These are phyloP conservation scores for Magnusiomyces suaveolens DNA, from an alignment of 1,139 yeast genomes.

Conservation along the genomic window DNA sequence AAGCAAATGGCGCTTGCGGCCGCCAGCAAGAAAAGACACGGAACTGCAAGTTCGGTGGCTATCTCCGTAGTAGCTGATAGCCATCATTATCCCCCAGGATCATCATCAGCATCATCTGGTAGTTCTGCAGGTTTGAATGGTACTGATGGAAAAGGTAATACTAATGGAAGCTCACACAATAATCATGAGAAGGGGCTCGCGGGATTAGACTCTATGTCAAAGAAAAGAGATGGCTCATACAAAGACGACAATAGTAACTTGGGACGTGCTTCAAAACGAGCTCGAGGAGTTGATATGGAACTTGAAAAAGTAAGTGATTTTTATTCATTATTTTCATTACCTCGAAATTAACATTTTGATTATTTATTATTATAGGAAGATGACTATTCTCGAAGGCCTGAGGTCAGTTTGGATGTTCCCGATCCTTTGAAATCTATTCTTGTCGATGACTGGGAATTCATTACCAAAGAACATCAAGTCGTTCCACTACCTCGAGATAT, in stretches of 20 bases:
- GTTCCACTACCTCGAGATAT: slow-evolving; percentile 50
- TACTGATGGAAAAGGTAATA: not conserved
- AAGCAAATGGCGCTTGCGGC: slow-evolving; percentile 41
- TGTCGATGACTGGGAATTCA: slow-evolving; percentile 88
- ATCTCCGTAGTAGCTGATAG: slow-evolving; percentile 8
- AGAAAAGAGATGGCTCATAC: slow-evolving; percentile 5
- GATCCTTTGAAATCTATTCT: slow-evolving; percentile 56
- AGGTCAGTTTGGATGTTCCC: slow-evolving; percentile 49
- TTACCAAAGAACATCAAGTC: slow-evolving; percentile 69
- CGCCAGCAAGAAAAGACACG: slow-evolving; percentile 19
- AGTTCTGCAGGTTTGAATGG: not conserved
- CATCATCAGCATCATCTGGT: not conserved
- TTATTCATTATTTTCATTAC: no score
- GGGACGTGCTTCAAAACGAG: slow-evolving; percentile 15
- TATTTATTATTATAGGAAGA: slow-evolving; percentile 24
- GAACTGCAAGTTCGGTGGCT: slow-evolving; percentile 6
- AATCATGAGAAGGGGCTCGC: not conserved
- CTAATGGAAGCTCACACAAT: not conserved
- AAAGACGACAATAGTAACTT: slow-evolving; percentile 11
- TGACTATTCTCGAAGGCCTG: slow-evolving; percentile 38
- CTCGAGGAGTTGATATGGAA: slow-evolving; percentile 39
- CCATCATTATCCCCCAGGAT: slow-evolving; percentile 2
- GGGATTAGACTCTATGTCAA: not conserved
- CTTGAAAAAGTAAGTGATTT: slow-evolving; percentile 18
- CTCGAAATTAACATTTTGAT: not conserved